Evolutionary conservation across 495 filamentous ascomycete species (phyloP).

Genomic region (Podospora appendiculata): DNA sequence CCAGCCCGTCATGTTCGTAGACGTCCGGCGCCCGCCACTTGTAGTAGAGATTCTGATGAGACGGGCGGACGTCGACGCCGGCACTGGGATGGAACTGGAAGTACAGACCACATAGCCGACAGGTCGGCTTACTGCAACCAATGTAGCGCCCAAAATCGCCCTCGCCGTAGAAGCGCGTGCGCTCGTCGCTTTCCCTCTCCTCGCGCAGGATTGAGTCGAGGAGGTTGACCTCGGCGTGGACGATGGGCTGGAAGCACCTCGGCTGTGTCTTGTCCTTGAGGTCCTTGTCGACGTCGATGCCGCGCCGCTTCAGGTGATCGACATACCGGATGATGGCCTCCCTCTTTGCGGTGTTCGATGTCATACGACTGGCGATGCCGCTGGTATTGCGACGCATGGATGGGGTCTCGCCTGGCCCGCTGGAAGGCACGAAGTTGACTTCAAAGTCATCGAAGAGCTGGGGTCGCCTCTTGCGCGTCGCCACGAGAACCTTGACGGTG

Average conservation of each 20-base stretch:
- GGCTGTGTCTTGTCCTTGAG: background rate
- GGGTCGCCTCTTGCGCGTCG: background rate
- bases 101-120: constrained; percentile 27
- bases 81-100: constrained; percentile 13
- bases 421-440: constrained; percentile 1
- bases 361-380: constrained; percentile 11
- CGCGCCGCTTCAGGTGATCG: background rate
- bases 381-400: background rate
- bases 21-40: constrained; percentile 18
- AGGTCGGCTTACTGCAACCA: constrained; percentile 33
- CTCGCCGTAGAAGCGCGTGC: constrained; percentile 20
- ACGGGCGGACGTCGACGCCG: constrained; percentile 14
- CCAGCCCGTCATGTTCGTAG: background rate
- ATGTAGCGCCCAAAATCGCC: constrained; percentile 22
- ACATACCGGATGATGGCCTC: too few species aligned
- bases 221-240: constrained; percentile 28
- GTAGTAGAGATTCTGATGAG: constrained; percentile 27
- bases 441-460: constrained; percentile 6
- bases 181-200: background rate
- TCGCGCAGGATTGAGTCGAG: constrained; percentile 21
- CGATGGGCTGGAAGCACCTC: constrained; percentile 9
- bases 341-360: background rate
- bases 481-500: constrained; percentile 2
- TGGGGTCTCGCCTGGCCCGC: background rate
- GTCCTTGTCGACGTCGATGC: background rate